A percentile compares a stretch with the other conserved stretches of the same genome.
Evolutionary conservation across 1,284 basidiomycete genomes (phyloP).

Genomic region (Lentinula novae-zelandiae): DNA sequence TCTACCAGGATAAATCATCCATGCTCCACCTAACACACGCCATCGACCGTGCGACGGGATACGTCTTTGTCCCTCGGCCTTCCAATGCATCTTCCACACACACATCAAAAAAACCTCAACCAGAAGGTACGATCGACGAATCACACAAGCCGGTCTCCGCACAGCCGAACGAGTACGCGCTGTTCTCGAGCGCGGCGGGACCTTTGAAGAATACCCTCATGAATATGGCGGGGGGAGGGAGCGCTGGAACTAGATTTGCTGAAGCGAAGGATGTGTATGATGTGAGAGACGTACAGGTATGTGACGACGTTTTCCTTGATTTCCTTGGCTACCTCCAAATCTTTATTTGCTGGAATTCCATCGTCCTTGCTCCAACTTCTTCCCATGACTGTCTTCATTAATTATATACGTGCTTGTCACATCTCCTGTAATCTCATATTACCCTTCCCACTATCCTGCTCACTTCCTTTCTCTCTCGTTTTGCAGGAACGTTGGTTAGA

Average conservation of each 20-base stretch:
- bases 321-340: background rate
- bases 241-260: slow-evolving; percentile 18
- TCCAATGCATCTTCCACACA: slow-evolving; percentile 25
- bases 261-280: background rate
- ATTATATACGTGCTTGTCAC: too few relatives aligned
- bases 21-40: slow-evolving; percentile 84
- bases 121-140: slow-evolving; percentile 47
- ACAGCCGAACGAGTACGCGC: slow-evolving; percentile 62
- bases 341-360: background rate
- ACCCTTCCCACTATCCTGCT: background rate
- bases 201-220: slow-evolving; percentile 49
- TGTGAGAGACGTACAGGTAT: slow-evolving; percentile 42
- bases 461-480: background rate
- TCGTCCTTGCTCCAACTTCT: background rate
- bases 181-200: slow-evolving; percentile 67
- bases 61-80: slow-evolving; percentile 68
- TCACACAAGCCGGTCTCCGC: slow-evolving; percentile 37
- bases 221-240: slow-evolving; percentile 55
- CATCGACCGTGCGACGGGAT: slow-evolving; percentile 89
- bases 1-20: slow-evolving; percentile 77
- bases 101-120: slow-evolving; percentile 24
- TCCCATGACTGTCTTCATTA: background rate
- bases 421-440: background rate
- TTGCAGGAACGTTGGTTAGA: slow-evolving; percentile 89
- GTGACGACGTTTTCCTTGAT: background rate